Evolutionary conservation across 2,329 filamentous ascomycete genomes (phyloP).

Genomic region (Stemphylium lycopersici): DNA sequence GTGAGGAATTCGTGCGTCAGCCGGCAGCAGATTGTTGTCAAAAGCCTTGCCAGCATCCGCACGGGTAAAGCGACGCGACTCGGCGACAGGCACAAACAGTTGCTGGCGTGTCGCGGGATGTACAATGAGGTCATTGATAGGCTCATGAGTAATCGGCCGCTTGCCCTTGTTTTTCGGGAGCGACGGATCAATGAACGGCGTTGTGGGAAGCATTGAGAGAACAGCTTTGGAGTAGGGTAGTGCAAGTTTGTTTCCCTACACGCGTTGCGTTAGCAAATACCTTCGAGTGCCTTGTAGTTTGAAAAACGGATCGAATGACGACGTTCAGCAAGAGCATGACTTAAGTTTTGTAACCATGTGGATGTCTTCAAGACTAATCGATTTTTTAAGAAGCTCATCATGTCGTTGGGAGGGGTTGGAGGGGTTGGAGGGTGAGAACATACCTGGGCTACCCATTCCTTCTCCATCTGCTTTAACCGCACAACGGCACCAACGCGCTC

Average conservation of each 20-base stretch:
- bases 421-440: slow-evolving; percentile 47
- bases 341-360: slow-evolving; percentile 81
- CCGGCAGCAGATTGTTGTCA: slow-evolving; percentile 63
- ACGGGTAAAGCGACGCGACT: slow-evolving; percentile 69
- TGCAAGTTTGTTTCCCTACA: slow-evolving; percentile 77
- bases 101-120: slow-evolving; percentile 61
- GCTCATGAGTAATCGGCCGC: slow-evolving; percentile 59
- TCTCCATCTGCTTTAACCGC: slow-evolving; percentile 84
- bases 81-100: slow-evolving; percentile 68
- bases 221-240: slow-evolving; percentile 78
- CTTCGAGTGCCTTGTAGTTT: neutral
- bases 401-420: slow-evolving; percentile 27
- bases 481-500: slow-evolving; percentile 85
- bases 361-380: slow-evolving; percentile 99
- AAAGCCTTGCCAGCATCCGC: slow-evolving; percentile 69
- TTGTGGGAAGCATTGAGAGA: slow-evolving; percentile 76
- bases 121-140: slow-evolving; percentile 68
- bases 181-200: slow-evolving; percentile 52
- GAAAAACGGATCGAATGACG: neutral
- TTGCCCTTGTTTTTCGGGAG: slow-evolving; percentile 38
- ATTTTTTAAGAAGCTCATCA: slow-evolving; percentile 76
- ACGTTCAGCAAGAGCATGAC: slow-evolving; percentile 75
- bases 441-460: slow-evolving; percentile 77
- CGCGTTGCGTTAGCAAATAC: slow-evolving; percentile 22
- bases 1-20: slow-evolving; percentile 68